Evolutionary conservation across 2,329 filamentous ascomycete genomes (phyloP).

Genomic region (Colletotrichum costaricense): DNA sequence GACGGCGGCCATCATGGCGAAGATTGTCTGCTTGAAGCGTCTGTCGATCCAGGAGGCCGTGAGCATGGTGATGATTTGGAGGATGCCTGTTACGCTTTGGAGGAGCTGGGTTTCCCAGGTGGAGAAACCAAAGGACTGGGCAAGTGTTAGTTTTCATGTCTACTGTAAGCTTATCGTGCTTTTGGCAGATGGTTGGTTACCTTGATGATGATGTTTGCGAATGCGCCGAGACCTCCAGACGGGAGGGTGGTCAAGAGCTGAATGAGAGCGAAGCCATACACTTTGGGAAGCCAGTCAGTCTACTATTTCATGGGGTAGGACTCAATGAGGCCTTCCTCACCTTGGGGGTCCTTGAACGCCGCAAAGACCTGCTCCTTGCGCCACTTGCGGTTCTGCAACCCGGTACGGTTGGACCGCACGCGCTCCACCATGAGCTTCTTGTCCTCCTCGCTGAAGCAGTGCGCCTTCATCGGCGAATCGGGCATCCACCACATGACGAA

Average conservation of each 20-base stretch:
- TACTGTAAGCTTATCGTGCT: not conserved
- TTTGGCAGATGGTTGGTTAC: slow-evolving; percentile 1
- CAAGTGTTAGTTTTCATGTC: not conserved
- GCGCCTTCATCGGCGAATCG: slow-evolving; percentile 62
- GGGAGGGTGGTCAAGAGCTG: slow-evolving; percentile 79
- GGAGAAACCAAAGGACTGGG: slow-evolving; percentile 68
- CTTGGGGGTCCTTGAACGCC: slow-evolving; percentile 46
- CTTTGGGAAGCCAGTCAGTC: not conserved
- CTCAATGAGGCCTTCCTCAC: not conserved
- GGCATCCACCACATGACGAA: slow-evolving; percentile 56
- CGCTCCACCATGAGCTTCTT: slow-evolving; percentile 51
- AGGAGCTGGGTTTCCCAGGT: slow-evolving; percentile 77
- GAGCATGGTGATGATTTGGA: slow-evolving; percentile 78
- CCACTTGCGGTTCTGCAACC: slow-evolving; percentile 47
- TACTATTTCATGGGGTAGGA: too few relatives aligned
- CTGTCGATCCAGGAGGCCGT: slow-evolving; percentile 75
- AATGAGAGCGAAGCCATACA: slow-evolving; percentile 72
- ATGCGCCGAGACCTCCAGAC: slow-evolving; percentile 78
- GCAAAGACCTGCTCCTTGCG: slow-evolving; percentile 52
- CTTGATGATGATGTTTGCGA: slow-evolving; percentile 80
- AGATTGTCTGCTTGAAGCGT: slow-evolving; percentile 73
- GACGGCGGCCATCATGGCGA: slow-evolving; percentile 74
- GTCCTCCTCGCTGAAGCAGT: slow-evolving; percentile 57
- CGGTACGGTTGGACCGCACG: slow-evolving; percentile 50
- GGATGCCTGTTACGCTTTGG: slow-evolving; percentile 79